These are phyloP conservation scores for Eurotiales sp. DNA, from an alignment of 2,329 filamentous ascomycete genomes.

Conservation along the genomic window DNA sequence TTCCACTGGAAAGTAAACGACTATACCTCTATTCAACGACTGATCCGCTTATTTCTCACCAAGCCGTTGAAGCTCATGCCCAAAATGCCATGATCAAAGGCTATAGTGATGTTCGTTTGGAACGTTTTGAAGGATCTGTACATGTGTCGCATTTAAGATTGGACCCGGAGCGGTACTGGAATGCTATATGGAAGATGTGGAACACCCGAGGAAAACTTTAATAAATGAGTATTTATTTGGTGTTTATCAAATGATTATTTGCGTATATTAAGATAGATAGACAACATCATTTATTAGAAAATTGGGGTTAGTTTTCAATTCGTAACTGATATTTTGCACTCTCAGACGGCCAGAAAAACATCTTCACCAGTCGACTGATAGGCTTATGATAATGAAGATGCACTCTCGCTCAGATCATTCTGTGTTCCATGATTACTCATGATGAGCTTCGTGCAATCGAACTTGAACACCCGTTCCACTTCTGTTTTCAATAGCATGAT, in stretches of 20 bases:
- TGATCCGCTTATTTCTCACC: constrained; percentile 3
- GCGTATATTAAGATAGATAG: neutral
- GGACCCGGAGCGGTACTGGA: constrained; percentile 10
- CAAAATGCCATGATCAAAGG: neutral
- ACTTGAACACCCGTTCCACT: constrained; percentile 15
- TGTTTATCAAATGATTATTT: neutral
- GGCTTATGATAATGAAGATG: too few species aligned
- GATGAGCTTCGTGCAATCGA: constrained; percentile 9
- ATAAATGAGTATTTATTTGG: too few species aligned
- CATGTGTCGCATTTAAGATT: constrained; percentile 9
- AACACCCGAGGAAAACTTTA: neutral
- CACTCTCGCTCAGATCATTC: too few species aligned
- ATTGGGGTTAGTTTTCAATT: neutral
- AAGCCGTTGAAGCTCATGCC: constrained; percentile 1
- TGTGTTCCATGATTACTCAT: too few species aligned
- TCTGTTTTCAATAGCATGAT: constrained; percentile 15
- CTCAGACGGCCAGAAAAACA: too few species aligned
- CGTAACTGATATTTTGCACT: too few species aligned
- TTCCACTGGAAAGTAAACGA: neutral
- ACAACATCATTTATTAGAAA: too few species aligned
- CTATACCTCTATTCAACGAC: constrained; percentile 9
- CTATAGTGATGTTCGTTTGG: neutral
- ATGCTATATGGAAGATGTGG: constrained; percentile 9
- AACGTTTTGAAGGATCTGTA: constrained; percentile 7
- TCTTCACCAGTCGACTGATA: too few species aligned